A percentile compares a stretch with the other conserved stretches of the same genome.
Conservation (phyloP, 139 green algal genomes). For the Volvox africanus region DNA sequence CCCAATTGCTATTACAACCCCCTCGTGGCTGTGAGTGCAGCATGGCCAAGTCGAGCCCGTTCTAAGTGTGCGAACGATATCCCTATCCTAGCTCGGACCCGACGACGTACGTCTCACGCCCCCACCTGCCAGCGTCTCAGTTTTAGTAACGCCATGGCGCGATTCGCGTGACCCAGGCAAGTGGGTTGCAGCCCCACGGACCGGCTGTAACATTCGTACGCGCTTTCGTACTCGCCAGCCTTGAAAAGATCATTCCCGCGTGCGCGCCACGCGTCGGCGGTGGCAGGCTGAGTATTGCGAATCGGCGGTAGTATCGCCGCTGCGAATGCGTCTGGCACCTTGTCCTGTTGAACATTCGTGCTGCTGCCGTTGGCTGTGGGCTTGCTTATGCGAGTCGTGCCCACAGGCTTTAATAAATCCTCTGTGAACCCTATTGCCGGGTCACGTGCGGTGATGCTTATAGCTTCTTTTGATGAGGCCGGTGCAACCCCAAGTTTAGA, state of each 20-base stretch:
- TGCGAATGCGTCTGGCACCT: neutral
- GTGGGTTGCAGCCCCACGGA: slow-evolving; percentile 66
- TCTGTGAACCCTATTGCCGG: neutral
- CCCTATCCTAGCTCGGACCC: too few relatives aligned
- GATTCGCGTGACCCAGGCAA: slow-evolving; percentile 74
- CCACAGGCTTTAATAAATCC: slow-evolving; percentile 16
- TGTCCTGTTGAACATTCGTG: neutral
- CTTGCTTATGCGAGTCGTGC: slow-evolving; percentile 11
- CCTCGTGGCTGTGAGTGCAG: too few relatives aligned
- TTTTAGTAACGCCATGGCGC: slow-evolving; percentile 80
- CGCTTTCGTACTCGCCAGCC: slow-evolving; percentile 64
- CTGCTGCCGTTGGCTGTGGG: neutral
- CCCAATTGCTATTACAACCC: too few relatives aligned
- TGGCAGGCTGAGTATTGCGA: slow-evolving; percentile 50
- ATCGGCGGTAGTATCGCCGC: slow-evolving; percentile 37
- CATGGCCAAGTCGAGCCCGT: too few relatives aligned
- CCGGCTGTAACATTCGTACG: slow-evolving; percentile 70
- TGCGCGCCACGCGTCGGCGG: slow-evolving; percentile 67
- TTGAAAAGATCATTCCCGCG: slow-evolving; percentile 84
- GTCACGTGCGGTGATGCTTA: slow-evolving; percentile 21
- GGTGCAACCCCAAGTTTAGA: neutral
- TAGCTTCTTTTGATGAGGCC: neutral
- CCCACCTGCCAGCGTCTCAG: slow-evolving; percentile 34
- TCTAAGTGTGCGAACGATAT: too few relatives aligned
- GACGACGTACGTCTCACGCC: too few relatives aligned